phyloP scores from a whole-genome alignment of 495 filamentous ascomycete species.

The Haplographium delicatum region DNA sequence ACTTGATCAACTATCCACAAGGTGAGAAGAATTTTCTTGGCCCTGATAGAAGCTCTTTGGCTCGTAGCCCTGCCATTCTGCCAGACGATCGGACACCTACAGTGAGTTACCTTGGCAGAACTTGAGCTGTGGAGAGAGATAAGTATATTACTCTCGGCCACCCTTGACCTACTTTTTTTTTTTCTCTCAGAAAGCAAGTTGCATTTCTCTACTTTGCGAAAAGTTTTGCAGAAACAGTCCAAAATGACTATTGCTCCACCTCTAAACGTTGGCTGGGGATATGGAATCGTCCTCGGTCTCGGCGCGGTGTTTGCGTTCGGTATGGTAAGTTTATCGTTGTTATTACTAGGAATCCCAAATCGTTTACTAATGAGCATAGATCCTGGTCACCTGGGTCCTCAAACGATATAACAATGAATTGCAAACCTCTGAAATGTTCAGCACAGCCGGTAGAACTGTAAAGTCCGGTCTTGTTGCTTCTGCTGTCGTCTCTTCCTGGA shows the following conservation, averaged over 20 bases:
- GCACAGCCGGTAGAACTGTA: slow-evolving; percentile 86
- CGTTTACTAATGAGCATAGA: slow-evolving; percentile 28
- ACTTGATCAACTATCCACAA: not conserved
- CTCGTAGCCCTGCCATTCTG: too few relatives aligned
- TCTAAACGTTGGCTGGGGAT: slow-evolving; percentile 66
- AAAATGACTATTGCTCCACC: slow-evolving; percentile 40
- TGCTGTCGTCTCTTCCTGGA: slow-evolving; percentile 95
- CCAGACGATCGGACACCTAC: too few relatives aligned
- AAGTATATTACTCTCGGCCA: not conserved
- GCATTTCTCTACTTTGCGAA: slow-evolving; percentile 8
- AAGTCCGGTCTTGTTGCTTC: slow-evolving; percentile 92
- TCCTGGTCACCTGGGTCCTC: slow-evolving; percentile 70
- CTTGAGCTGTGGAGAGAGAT: too few relatives aligned
- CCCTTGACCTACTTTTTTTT: not conserved
- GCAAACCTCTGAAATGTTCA: slow-evolving; percentile 97
- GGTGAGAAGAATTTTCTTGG: too few relatives aligned
- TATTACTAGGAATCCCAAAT: not conserved
- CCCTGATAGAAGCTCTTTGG: too few relatives aligned
- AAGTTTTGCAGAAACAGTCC: not conserved
- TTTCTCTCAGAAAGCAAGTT: not conserved
- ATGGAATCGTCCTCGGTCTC: slow-evolving; percentile 77
- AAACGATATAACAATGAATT: slow-evolving; percentile 89
- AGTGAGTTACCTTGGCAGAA: not conserved
- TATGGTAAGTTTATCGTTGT: slow-evolving; percentile 54
- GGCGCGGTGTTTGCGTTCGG: slow-evolving; percentile 71